Percentiles rank a stretch among this genome's conserved stretches.
Conservation (phyloP, 1,284 basidiomycete genomes). For the Trametes versicolor region DNA sequence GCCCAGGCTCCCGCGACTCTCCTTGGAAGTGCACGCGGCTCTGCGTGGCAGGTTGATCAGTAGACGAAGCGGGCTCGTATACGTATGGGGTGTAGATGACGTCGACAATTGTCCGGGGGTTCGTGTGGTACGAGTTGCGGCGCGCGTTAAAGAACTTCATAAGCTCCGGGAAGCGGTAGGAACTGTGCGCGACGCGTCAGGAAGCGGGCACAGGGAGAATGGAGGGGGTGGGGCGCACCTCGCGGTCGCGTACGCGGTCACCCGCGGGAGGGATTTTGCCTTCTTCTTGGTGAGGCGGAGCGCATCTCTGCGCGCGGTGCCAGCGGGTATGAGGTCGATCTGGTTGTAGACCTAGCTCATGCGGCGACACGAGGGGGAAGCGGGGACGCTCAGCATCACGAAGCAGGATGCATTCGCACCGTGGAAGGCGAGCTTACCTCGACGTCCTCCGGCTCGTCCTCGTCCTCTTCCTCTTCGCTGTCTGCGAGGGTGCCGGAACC, state of each 20-base stretch:
- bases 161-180: constrained; percentile 88
- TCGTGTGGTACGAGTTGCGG: constrained; percentile 83
- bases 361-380: constrained; percentile 2
- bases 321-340: constrained; percentile 92
- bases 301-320: constrained; percentile 92
- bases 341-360: constrained; percentile 82
- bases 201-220: not conserved
- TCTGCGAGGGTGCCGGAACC: constrained; percentile 62
- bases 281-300: constrained; percentile 92
- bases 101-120: constrained; percentile 83
- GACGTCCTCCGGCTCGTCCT: constrained; percentile 67
- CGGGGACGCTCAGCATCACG: constrained; percentile 7
- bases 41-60: constrained; percentile 30
- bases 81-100: constrained; percentile 87
- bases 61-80: constrained; percentile 61
- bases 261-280: constrained; percentile 92
- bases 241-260: constrained; percentile 95
- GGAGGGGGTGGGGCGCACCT: constrained; percentile 60
- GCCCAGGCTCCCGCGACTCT: constrained; percentile 25
- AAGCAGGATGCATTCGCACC: constrained; percentile 5
- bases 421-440: constrained; percentile 59
- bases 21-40: constrained; percentile 45
- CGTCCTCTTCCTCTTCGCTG: constrained; percentile 77
- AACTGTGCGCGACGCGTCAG: constrained; percentile 51
- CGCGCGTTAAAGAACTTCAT: constrained; percentile 91